phyloP scores from a whole-genome alignment of 2,329 filamentous ascomycete species.

The Diaporthe australafricana region DNA sequence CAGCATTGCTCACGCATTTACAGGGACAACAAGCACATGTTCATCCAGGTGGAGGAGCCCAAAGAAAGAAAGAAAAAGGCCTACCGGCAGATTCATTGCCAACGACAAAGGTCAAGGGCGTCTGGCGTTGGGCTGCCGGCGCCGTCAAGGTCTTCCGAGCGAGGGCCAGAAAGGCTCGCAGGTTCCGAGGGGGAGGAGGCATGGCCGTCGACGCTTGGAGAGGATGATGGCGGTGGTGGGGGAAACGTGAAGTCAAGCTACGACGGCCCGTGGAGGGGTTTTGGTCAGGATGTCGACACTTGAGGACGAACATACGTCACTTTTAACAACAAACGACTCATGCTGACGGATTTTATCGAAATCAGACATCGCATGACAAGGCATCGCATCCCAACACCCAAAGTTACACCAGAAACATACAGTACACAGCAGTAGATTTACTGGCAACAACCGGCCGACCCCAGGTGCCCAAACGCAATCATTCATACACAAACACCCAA shows the following conservation, averaged over 20 bases:
- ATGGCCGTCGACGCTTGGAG: constrained; percentile 15
- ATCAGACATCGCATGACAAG: not conserved
- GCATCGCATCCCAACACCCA: not conserved
- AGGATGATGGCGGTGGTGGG: constrained; percentile 6
- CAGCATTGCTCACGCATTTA: not conserved
- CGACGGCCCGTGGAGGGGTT: constrained; percentile 9
- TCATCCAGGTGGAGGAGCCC: not conserved
- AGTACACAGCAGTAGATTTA: too few species aligned
- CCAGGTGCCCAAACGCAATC: too few species aligned
- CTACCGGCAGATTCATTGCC: constrained; percentile 76
- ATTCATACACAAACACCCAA: too few species aligned
- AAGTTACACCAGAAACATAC: not conserved
- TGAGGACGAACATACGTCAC: not conserved
- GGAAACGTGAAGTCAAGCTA: not conserved
- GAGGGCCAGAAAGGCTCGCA: constrained; percentile 62
- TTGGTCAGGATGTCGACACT: not conserved
- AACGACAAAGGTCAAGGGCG: constrained; percentile 70
- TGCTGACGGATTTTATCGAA: not conserved
- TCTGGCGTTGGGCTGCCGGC: constrained; percentile 55
- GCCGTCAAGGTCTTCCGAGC: constrained; percentile 60
- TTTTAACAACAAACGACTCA: not conserved
- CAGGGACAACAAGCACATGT: not conserved
- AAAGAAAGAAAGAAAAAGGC: not conserved
- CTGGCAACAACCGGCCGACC: too few species aligned
- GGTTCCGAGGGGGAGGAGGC: constrained; percentile 42